phyloP scores from a whole-genome alignment of 2,329 filamentous ascomycete species.

The Graphilbum fragrans region DNA sequence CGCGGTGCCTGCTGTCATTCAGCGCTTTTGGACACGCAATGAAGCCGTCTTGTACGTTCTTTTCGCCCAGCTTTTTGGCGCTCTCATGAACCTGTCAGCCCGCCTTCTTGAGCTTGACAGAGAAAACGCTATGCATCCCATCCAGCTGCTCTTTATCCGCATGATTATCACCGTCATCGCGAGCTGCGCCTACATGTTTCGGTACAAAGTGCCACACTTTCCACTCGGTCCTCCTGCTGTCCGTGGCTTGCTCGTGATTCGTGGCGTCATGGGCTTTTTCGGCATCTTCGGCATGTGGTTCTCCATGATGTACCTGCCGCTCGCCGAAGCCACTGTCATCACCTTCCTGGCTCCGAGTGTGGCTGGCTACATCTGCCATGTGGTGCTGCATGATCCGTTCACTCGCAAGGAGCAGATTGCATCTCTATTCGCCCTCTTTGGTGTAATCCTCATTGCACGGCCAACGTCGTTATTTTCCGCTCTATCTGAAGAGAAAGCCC shows the following conservation, averaged over 20 bases:
- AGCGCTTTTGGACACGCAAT: slow-evolving; percentile 47
- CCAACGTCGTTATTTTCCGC: slow-evolving; percentile 34
- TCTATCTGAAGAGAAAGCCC: neutral
- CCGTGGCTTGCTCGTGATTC: slow-evolving; percentile 47
- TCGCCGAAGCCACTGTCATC: slow-evolving; percentile 81
- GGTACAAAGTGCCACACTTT: slow-evolving; percentile 51
- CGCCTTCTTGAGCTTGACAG: slow-evolving; percentile 57
- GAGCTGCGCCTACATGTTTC: slow-evolving; percentile 64
- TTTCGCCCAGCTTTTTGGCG: slow-evolving; percentile 66
- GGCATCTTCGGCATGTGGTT: slow-evolving; percentile 69
- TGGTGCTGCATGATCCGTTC: slow-evolving; percentile 65
- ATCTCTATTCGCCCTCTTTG: slow-evolving; percentile 60
- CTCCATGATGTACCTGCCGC: slow-evolving; percentile 59
- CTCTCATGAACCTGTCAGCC: slow-evolving; percentile 74
- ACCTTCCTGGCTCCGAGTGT: slow-evolving; percentile 76
- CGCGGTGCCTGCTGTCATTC: neutral
- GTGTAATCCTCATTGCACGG: slow-evolving; percentile 73
- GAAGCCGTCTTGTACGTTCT: slow-evolving; percentile 64
- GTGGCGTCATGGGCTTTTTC: slow-evolving; percentile 28
- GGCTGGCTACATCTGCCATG: slow-evolving; percentile 67
- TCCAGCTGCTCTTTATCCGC: slow-evolving; percentile 72
- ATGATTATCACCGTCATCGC: slow-evolving; percentile 62
- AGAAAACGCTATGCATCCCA: slow-evolving; percentile 62
- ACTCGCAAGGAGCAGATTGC: slow-evolving; percentile 66
- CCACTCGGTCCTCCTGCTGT: slow-evolving; percentile 59